These are phyloP conservation scores for Sclerotinia trifoliorum DNA, from an alignment of 2,329 filamentous ascomycete species.

Conservation along the genomic window DNA sequence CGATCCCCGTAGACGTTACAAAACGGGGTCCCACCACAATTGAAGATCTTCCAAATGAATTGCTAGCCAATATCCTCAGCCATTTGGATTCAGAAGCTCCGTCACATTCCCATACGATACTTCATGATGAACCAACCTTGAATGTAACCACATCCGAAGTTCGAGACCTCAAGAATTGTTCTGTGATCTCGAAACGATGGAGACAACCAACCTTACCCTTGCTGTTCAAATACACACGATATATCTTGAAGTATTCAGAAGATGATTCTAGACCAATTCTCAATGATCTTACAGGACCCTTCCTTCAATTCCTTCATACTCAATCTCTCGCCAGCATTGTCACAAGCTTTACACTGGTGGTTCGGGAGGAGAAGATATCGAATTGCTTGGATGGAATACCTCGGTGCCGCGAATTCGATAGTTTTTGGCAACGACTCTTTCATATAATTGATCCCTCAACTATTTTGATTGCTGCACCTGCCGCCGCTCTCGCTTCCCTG, in stretches of 20 bases:
- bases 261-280: conserved; percentile 24
- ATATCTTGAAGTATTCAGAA: conserved; percentile 38
- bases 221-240: conserved; percentile 56
- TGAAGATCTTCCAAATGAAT: conserved; percentile 56
- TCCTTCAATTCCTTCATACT: conserved; percentile 42
- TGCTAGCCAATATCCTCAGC: conserved; percentile 57
- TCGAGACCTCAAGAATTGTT: conserved; percentile 54
- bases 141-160: conserved; percentile 43
- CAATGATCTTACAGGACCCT: conserved; percentile 30
- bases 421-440: conserved; percentile 58
- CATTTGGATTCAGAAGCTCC: conserved; percentile 52
- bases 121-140: conserved; percentile 51
- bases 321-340: conserved; percentile 43
- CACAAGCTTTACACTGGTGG: conserved; percentile 48
- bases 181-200: conserved; percentile 54
- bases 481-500: conserved; percentile 60
- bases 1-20: not conserved
- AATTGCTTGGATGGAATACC: conserved; percentile 23
- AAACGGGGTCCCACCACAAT: conserved; percentile 26
- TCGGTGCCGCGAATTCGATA: conserved; percentile 24
- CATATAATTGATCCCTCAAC: conserved; percentile 51
- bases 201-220: conserved; percentile 50
- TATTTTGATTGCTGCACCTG: conserved; percentile 60
- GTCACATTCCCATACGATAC: conserved; percentile 44
- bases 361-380: conserved; percentile 35